phyloP scores from a whole-genome alignment of 768 basidiomycete genomes.

The Auricularia sp. region DNA sequence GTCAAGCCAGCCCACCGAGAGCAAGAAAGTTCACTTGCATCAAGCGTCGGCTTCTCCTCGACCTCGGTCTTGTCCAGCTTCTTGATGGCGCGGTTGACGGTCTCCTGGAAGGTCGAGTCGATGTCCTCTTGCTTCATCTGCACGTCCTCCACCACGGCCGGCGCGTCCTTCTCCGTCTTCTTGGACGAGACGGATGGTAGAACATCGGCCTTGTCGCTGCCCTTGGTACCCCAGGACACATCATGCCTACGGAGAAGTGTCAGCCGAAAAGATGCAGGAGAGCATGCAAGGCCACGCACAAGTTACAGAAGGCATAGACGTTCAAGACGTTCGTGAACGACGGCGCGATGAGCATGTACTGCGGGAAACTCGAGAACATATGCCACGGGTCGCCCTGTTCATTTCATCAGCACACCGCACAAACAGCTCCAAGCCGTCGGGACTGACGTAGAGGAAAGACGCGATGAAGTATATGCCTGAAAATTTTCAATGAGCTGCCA shows the following conservation, averaged over 20 bases:
- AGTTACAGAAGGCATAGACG: slow-evolving; percentile 94
- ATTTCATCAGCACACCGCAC: not conserved
- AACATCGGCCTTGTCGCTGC: slow-evolving; percentile 87
- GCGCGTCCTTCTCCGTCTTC: slow-evolving; percentile 64
- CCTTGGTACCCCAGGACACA: slow-evolving; percentile 94
- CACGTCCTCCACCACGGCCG: slow-evolving; percentile 76
- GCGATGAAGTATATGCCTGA: slow-evolving; percentile 70
- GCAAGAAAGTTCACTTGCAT: slow-evolving; percentile 23
- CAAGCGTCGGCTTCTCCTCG: slow-evolving; percentile 70
- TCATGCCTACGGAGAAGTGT: slow-evolving; percentile 17
- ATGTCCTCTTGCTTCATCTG: slow-evolving; percentile 79
- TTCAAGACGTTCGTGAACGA: slow-evolving; percentile 93
- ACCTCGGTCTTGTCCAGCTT: slow-evolving; percentile 57
- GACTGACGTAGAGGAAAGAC: slow-evolving; percentile 75
- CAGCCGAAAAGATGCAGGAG: not conserved
- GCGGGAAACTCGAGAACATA: slow-evolving; percentile 88
- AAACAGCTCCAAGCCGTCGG: not conserved
- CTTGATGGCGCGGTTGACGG: slow-evolving; percentile 77
- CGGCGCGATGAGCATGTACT: slow-evolving; percentile 82
- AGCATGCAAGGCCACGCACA: slow-evolving; percentile 57
- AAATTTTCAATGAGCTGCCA: not conserved
- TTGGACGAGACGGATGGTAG: slow-evolving; percentile 82
- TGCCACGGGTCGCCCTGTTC: slow-evolving; percentile 91
- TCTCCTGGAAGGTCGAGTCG: slow-evolving; percentile 84
- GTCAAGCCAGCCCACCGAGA: not conserved